Evolutionary conservation across 1,139 yeast species (phyloP), one percentile per base, ranked within the genome.

Genomic region (Scheffersomyces lignicola): DNA sequence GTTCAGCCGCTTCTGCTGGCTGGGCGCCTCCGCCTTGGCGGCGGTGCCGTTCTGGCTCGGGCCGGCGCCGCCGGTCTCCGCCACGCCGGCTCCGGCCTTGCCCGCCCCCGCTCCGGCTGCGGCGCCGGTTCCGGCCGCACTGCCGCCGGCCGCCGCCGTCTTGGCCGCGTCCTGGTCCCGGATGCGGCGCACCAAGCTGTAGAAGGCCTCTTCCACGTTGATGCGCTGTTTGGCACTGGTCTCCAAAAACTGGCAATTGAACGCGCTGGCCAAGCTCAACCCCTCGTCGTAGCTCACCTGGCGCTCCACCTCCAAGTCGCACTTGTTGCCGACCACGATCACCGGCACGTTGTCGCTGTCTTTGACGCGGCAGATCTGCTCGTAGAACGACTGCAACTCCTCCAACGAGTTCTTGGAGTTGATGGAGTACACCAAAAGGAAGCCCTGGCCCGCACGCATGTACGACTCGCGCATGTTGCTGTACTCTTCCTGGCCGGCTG

Each of bases 401-500:
- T 86, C 88, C 52, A 86, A 77, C 3, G 95, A 83, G 50, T 80
- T 79, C 41, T 83, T 71, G 43, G 89, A 85, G 36, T 89, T 85
- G 45, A 88, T 89, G 5, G 92, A 82, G 55, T 87, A 88, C 17
- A 86, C 96, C 42, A 89, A 65, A 36, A 89, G 63, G 53, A 87
- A 89, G 12, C 96, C 97, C 58, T 88, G 95, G 32, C 96, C 96
- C 12, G 95, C 87, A 44, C 96, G 76, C 81, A 92, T 92, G 65
- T 94, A 75, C 51, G 83, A 94, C 62, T 92, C 97, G 52, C 97
- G 76, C 92, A 92, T 83, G 20, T 97, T 95, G 38, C 90, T 80
- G 61, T 89, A 92, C 62, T 92, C 97, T 62, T 92, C 98, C 69
- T 90, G 97, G 29, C 98, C 98, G 11, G 98, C 97, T 28, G 98